Base-by-base conservation (phyloP, 2,329 filamentous ascomycete genomes). In the Tolypocladium tropicale region DNA sequence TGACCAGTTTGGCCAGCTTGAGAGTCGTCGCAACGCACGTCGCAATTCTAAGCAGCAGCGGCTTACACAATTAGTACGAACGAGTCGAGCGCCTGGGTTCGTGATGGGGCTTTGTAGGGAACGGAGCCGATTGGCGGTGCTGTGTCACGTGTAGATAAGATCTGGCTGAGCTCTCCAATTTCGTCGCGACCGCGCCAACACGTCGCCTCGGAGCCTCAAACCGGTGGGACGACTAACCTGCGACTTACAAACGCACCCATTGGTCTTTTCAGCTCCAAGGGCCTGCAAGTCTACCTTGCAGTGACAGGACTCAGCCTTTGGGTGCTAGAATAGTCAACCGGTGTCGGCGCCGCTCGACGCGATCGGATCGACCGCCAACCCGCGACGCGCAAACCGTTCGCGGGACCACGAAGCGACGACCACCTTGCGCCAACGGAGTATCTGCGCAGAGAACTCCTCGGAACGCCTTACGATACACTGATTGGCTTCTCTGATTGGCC, bases 101-200 rank as follows among this genome's bases (percentile, higher is more conserved):
- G 39, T 2, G 28, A 52, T 28, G 37, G 11, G 30, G 32, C 25
- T 18, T n/a, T 18, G 30, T 25, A 54, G 50, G 62, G 61, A 59
- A 64, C 25, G 34, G 14, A 60, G 56, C 64, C 65, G 65, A 67
- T 66, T 67, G 65, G 63, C 53, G 12, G 25, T 14, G 30, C 6
- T n/a, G 1, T 25, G 50, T 59, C 61, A 62, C 61, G 61, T 62
- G 61, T 23, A 28, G 60, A 62, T 62, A 58, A 61, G 60, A 58
- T 57, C 18, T 37, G 50, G 9, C 33, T 4, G 49, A 25, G 34
- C 18, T 21, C 41, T 57, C 53, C 48, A 56, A 57, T 60, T 60
- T 61, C 58, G 59, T 61, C 59, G 59, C 61, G 61, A 60, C 50
- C 58, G 58, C 58, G 57, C 56, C 55, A 63, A 60, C 52, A 36